Evolutionary conservation across 2,329 filamentous ascomycete species (phyloP).

Genomic region (Penicillium glabrum): DNA sequence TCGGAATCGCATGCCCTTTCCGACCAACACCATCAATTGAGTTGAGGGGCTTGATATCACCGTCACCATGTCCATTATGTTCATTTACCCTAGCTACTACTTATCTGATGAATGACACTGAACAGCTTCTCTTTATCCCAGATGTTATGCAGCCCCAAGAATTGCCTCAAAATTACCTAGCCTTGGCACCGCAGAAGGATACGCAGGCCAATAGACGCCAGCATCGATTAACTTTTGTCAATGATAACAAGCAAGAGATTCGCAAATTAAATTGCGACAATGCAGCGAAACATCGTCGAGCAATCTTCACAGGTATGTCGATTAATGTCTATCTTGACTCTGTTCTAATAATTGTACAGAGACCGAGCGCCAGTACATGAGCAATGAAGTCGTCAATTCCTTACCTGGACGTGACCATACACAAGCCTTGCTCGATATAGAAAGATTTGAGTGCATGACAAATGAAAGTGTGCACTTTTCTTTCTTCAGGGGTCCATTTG

Average conservation of each 20-base stretch:
- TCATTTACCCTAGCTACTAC: not conserved
- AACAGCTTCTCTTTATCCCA: not conserved
- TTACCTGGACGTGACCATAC: slow-evolving; percentile 1
- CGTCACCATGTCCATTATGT: not conserved
- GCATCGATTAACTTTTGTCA: slow-evolving; percentile 10
- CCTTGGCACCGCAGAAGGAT: not conserved
- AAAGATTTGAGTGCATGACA: slow-evolving; percentile 1
- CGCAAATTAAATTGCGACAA: slow-evolving; percentile 12
- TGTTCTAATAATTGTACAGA: slow-evolving; percentile 3
- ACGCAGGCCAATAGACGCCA: not conserved
- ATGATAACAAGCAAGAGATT: slow-evolving; percentile 8
- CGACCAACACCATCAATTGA: no score
- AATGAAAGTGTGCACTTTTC: not conserved
- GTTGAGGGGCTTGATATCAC: not conserved
- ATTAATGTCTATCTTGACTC: not conserved
- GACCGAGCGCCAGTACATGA: slow-evolving; percentile 14
- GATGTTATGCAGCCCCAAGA: not conserved
- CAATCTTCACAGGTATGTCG: slow-evolving; percentile 12
- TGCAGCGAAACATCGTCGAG: slow-evolving; percentile 13
- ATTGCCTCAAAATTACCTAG: not conserved
- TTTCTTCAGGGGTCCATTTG: slow-evolving; percentile 15
- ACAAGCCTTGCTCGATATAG: slow-evolving; percentile 12
- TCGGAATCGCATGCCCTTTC: not conserved
- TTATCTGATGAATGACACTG: not conserved
- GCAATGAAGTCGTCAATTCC: slow-evolving; percentile 2